phyloP scores from a whole-genome alignment of 2,329 filamentous ascomycete species.

The Arachnomyces sp. region DNA sequence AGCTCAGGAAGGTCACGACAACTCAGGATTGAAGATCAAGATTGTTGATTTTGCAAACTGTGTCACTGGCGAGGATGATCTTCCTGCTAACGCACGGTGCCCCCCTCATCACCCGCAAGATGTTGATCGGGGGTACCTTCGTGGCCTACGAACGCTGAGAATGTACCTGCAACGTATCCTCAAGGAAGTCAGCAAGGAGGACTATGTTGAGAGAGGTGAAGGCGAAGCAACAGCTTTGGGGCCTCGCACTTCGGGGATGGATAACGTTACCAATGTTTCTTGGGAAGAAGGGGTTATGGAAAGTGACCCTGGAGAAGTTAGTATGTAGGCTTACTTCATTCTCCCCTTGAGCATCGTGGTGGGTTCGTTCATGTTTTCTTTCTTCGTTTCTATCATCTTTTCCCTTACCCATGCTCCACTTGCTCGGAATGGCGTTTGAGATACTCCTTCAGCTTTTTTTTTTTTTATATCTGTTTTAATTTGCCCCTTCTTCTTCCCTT shows the following conservation, averaged over 20 bases:
- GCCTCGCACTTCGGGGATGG: constrained; percentile 24
- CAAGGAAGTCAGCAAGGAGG: constrained; percentile 55
- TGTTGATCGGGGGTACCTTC: constrained; percentile 80
- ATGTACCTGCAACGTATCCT: constrained; percentile 84
- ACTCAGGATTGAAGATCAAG: constrained; percentile 62
- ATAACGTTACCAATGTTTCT: constrained; percentile 12
- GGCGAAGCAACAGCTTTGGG: constrained; percentile 32
- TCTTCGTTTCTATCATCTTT: constrained; percentile 1
- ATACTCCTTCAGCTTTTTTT: neutral
- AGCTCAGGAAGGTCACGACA: constrained; percentile 30
- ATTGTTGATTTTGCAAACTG: constrained; percentile 99
- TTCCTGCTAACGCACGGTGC: constrained; percentile 54
- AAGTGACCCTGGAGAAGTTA: constrained; percentile 36
- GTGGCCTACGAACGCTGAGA: constrained; percentile 68
- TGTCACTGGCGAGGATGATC: constrained; percentile 71
- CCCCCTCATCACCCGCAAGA: constrained; percentile 73
- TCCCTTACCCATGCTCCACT: neutral
- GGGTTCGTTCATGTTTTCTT: constrained; percentile 14
- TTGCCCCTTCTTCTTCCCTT: constrained; percentile 2
- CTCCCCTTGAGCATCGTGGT: no score
- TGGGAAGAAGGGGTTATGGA: constrained; percentile 38
- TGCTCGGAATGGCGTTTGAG: no score
- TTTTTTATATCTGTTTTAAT: neutral
- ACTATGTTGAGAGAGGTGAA: constrained; percentile 37
- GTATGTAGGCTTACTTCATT: constrained; percentile 15